phyloP scores from a whole-genome alignment of 1,284 basidiomycete species.

The Marasmius tenuissimus region DNA sequence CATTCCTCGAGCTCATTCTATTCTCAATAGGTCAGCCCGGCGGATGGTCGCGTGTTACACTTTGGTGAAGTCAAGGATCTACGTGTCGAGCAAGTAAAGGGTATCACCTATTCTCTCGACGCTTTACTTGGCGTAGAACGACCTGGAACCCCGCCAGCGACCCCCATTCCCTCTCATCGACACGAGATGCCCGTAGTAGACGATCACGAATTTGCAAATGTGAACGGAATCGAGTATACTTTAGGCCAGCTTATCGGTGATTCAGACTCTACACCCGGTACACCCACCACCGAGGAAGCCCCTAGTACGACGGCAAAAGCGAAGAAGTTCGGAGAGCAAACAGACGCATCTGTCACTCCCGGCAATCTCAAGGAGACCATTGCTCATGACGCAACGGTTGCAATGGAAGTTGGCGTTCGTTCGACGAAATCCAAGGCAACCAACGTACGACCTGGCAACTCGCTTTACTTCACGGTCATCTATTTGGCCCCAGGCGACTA shows the following conservation, averaged over 20 bases:
- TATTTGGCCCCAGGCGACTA: slow-evolving; percentile 99
- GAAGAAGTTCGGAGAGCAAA: slow-evolving; percentile 59
- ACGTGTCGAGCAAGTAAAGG: slow-evolving; percentile 96
- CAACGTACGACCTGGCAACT: slow-evolving; percentile 67
- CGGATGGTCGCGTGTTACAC: slow-evolving; percentile 92
- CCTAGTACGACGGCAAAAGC: slow-evolving; percentile 27
- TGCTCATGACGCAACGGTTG: slow-evolving; percentile 68
- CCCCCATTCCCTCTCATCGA: slow-evolving; percentile 41
- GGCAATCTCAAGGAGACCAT: slow-evolving; percentile 53
- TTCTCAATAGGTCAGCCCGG: slow-evolving; percentile 81
- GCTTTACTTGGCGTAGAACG: slow-evolving; percentile 83
- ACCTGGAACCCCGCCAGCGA: slow-evolving; percentile 42
- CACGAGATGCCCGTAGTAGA: slow-evolving; percentile 61
- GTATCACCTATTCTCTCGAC: slow-evolving; percentile 94
- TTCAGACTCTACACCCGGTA: slow-evolving; percentile 30
- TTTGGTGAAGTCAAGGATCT: slow-evolving; percentile 85
- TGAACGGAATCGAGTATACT: slow-evolving; percentile 97
- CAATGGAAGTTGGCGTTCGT: slow-evolving; percentile 59
- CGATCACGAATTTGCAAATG: slow-evolving; percentile 90
- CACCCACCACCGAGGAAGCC: slow-evolving; percentile 27
- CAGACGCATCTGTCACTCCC: slow-evolving; percentile 66
- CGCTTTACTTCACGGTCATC: slow-evolving; percentile 91
- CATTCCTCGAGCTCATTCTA: neutral
- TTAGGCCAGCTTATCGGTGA: slow-evolving; percentile 79
- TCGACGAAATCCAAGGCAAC: slow-evolving; percentile 40